Evolutionary conservation across 352 stramenopile genomes (phyloP), one percentile per base, ranked within the genome.

Genomic region (Phytopythium delawarense): DNA sequence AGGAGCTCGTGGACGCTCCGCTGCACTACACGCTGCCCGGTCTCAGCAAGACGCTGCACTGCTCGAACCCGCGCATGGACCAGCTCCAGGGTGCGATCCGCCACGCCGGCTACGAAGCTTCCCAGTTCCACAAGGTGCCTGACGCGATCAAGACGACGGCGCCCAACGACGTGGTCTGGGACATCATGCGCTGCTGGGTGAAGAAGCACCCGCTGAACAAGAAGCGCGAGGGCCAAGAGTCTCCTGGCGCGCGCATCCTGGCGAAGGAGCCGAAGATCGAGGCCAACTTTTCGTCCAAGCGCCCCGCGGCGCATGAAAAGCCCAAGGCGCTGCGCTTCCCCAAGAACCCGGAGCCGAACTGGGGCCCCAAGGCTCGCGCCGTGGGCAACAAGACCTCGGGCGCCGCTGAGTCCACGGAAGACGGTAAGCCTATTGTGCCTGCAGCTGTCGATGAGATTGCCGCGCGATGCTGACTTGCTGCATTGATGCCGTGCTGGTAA

Each of bases 121-220:
- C 96, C 65, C 96, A 98, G 62, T 98, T 97, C 64, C 98, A 99
- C 79, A 99, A 99, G 70, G 94, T 99, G 21, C 96, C 97, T 0
- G 80, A 97, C 34, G 97, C 97, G 39, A 83, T 99, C 62, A 99
- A 99, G 80, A 99, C 98, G 2, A 95, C 98, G 72, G 98, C 98
- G 21, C 97, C 98, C 4, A 98, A 97, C 71, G 75, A 96, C 59
- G 90, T 99, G 8, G 79, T 99, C 53, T 99, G 97, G 96, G 97
- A 99, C 75, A 93, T 99, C 60, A 93, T 99, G 79, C 81, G 96
- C 64, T 94, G 84, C 63, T 99, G 95, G 94, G 94, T 97, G 15
- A 96, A 98, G 71, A 88, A 97, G 59, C 81, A 99, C 80, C 96
- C 96, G 23, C 70, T 98, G 25, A 88, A 89, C 65, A 93, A 93